phyloP scores from a whole-genome alignment of 331 rosid species.

The Rhamnella rubrinervis region DNA sequence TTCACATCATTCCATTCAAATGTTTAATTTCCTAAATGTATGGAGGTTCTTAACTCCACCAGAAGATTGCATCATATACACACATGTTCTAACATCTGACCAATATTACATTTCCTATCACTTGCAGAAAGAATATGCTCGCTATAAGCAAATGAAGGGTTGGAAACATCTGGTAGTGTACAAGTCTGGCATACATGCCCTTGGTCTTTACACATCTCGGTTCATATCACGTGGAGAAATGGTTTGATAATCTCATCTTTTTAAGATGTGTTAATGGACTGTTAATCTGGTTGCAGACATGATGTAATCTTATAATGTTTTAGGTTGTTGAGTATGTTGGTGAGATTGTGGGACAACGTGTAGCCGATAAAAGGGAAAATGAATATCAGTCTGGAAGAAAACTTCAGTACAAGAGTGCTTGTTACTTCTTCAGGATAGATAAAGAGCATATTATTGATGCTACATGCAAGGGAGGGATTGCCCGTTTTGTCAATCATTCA shows the following conservation, averaged over 20 bases:
- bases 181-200: slow-evolving; percentile 78
- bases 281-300: neutral
- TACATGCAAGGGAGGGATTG: slow-evolving; percentile 72
- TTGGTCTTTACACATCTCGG: slow-evolving; percentile 74
- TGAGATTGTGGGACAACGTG: slow-evolving; percentile 65
- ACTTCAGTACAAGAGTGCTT: slow-evolving; percentile 71
- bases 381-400: slow-evolving; percentile 67
- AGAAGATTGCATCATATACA: neutral
- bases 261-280: neutral
- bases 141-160: slow-evolving; percentile 50
- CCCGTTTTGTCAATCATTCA: slow-evolving; percentile 81
- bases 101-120: slow-evolving; percentile 5
- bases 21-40: neutral
- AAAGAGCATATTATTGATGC: slow-evolving; percentile 73
- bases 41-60: neutral
- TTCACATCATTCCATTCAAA: no score
- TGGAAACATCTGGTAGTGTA: slow-evolving; percentile 68
- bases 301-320: slow-evolving; percentile 17
- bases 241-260: slow-evolving; percentile 41
- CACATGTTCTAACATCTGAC: slow-evolving; percentile 1
- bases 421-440: slow-evolving; percentile 77
- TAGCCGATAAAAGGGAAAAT: slow-evolving; percentile 64
- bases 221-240: slow-evolving; percentile 61
- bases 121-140: slow-evolving; percentile 63
- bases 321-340: slow-evolving; percentile 84